These are phyloP conservation scores for Teratosphaeria nubilosa DNA, from an alignment of 2,329 filamentous ascomycete species.

Conservation along the genomic window DNA sequence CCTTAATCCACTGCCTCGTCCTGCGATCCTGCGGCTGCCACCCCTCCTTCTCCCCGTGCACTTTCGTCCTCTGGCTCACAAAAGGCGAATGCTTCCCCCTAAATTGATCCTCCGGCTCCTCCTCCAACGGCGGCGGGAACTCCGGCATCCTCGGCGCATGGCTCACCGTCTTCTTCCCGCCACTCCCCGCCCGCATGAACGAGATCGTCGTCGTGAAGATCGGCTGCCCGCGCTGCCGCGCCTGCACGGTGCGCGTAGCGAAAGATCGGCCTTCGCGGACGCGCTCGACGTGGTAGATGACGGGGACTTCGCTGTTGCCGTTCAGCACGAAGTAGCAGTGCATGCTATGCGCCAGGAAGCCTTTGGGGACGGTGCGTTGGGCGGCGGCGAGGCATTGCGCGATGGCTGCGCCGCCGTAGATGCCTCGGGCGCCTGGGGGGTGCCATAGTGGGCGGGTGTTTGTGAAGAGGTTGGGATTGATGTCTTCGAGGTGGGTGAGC, in stretches of 20 bases:
- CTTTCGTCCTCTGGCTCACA: conserved; percentile 46
- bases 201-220: conserved; percentile 96
- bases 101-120: conserved; percentile 19
- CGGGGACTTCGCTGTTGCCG: conserved; percentile 71
- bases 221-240: conserved; percentile 71
- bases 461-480: conserved; percentile 83
- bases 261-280: conserved; percentile 86
- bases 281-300: conserved; percentile 89
- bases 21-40: conserved; percentile 54
- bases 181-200: conserved; percentile 61
- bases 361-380: conserved; percentile 69
- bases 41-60: conserved; percentile 41
- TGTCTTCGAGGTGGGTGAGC: conserved; percentile 65
- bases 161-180: conserved; percentile 46
- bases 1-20: conserved; percentile 60
- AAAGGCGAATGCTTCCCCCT: conserved; percentile 42
- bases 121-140: conserved; percentile 29
- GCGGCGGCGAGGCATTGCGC: conserved; percentile 83
- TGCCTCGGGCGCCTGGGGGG: conserved; percentile 79
- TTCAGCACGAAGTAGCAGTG: conserved; percentile 98
- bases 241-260: conserved; percentile 90
- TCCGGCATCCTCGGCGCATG: conserved; percentile 53
- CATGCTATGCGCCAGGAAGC: conserved; percentile 87
- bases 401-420: conserved; percentile 90
- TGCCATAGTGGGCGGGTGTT: conserved; percentile 90